A percentile compares a stretch with the other conserved stretches of the same genome.
Evolutionary conservation across 306 rosid genomes (phyloP).

Genomic region (Leucaena leucocephala): DNA sequence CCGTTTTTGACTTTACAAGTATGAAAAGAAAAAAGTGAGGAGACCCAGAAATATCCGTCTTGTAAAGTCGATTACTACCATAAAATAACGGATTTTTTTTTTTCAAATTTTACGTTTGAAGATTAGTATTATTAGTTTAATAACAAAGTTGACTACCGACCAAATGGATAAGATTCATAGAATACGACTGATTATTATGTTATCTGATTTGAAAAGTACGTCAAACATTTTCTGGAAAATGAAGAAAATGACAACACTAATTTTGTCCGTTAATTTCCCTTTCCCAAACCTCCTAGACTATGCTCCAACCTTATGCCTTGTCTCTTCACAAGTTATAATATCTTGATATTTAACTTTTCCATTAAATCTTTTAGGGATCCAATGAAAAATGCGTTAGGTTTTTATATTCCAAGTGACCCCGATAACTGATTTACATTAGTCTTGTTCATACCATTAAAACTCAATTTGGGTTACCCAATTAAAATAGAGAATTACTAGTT

Average conservation of each 20-base stretch:
- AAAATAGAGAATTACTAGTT: too few species aligned
- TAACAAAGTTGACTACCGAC: not conserved
- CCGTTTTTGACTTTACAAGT: not conserved
- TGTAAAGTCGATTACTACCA: not conserved
- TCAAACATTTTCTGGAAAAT: conserved; percentile 5
- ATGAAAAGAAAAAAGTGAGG: conserved; percentile 4
- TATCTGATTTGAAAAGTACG: not conserved
- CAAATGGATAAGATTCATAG: conserved; percentile 12
- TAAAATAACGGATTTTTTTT: not conserved
- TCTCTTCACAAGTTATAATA: not conserved
- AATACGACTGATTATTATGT: not conserved
- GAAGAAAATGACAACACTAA: conserved; percentile 21
- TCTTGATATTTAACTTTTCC: not conserved
- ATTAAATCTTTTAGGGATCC: not conserved
- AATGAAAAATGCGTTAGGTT: not conserved
- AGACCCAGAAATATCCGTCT: not conserved
- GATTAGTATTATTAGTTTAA: not conserved
- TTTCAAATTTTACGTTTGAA: not conserved
- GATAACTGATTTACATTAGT: too few species aligned
- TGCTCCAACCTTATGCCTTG: too few species aligned
- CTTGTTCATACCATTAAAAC: too few species aligned
- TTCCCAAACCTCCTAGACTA: too few species aligned
- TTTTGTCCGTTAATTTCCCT: too few species aligned
- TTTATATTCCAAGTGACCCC: not conserved
- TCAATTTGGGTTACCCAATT: too few species aligned